Base-by-base conservation (phyloP, 148 eudicot species). In the Vaccinium myrtillus region DNA sequence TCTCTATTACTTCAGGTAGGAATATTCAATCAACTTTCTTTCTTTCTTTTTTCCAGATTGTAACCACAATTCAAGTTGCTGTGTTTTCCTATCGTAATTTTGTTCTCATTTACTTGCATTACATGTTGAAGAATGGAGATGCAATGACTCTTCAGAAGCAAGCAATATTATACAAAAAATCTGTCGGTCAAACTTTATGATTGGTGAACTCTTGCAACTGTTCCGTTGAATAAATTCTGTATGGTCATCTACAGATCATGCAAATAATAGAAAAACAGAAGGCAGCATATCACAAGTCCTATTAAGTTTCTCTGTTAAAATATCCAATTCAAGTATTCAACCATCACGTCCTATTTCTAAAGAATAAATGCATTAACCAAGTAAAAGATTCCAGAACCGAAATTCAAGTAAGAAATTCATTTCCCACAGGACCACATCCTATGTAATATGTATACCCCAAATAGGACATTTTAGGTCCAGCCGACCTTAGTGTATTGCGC, bases 291-390 rank as follows among this genome's bases (percentile, higher is more conserved):
- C 48, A 30, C 67, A 78, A 79, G 16, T 15, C 82, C 69, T 30
- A 56, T 15, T 49, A 56, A 79, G 50, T 79, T 16, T 36, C 9
- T 79, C 5, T 14, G 43, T 53, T 51, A 27, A 78, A 21, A 78
- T 12, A 79, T 55, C 81, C 69, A 56, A n/a, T 55, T 79, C n/a
- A n/a, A n/a, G n/a, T n/a, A n/a, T n/a, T n/a, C 81, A 32, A 56
- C 50, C 69, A 79, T 78, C 65, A 78, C 25, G 2, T 56, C 58
- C 81, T 32, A 10, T 49, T 54, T 48, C 14, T 32, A 54, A 32
- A 54, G 16, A 79, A 78, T 6, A 16, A 25, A 5, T 1, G 36
- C 9, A 51, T 2, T 25, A 51, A 51, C 25, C 15, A 25, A 51
- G 3, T 54, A 15, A 78, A 27, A 78, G 8, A 53, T 78, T 36